Evolutionary conservation across 2,329 filamentous ascomycete species (phyloP).

Genomic region (Sporothrix inflata): DNA sequence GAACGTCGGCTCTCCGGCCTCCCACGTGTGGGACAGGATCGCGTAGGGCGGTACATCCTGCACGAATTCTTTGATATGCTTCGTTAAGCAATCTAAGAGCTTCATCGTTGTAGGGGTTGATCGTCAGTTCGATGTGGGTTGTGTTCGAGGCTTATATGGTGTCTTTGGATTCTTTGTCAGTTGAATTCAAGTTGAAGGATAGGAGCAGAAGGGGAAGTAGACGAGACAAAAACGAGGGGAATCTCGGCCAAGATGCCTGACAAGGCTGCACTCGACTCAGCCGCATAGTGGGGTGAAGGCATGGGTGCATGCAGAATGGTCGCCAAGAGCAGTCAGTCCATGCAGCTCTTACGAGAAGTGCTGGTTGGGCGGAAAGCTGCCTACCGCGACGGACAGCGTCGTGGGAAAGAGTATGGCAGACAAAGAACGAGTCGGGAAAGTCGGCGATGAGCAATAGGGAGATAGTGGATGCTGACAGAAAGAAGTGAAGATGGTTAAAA

Average conservation of each 20-base stretch:
- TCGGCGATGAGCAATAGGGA: no score
- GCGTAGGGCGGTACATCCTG: slow-evolving; percentile 29
- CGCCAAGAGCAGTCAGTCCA: background rate
- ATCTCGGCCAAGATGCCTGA: background rate
- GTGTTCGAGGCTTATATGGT: background rate
- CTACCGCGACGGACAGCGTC: no score
- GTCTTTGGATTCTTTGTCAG: background rate
- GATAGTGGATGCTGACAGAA: background rate
- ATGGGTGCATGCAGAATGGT: background rate
- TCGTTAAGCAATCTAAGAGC: slow-evolving; percentile 33
- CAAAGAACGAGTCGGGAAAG: no score
- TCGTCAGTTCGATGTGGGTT: background rate
- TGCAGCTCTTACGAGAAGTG: background rate
- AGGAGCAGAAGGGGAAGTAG: background rate
- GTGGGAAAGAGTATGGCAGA: no score
- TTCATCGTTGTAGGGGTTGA: slow-evolving; percentile 28
- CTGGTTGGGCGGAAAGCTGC: no score
- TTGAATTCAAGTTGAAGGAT: background rate
- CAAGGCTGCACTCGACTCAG: slow-evolving; percentile 1
- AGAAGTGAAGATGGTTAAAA: background rate
- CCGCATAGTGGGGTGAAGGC: background rate
- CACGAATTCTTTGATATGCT: slow-evolving; percentile 32
- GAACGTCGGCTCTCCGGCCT: slow-evolving; percentile 23
- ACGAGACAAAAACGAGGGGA: background rate
- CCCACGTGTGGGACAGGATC: slow-evolving; percentile 36